These are phyloP conservation scores for Aspergillus udagawae DNA, from an alignment of 2,329 filamentous ascomycete genomes.

Conservation along the genomic window DNA sequence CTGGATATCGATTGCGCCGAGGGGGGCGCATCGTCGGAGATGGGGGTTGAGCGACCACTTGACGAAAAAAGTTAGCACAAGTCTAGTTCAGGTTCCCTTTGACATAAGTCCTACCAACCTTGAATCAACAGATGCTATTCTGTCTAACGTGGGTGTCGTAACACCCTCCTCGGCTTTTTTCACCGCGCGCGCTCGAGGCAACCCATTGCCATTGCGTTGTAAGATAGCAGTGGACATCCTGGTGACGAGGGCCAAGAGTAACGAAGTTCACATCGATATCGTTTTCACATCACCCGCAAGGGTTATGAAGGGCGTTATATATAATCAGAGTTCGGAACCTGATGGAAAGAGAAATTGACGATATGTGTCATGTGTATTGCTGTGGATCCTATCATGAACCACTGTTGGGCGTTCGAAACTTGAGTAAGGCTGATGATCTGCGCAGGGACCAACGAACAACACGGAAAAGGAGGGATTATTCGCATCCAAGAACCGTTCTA, in stretches of 20 bases:
- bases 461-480: neutral
- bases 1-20: constrained; percentile 82
- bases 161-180: constrained; percentile 24
- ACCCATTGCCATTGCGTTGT: constrained; percentile 20
- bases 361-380: constrained; percentile 1
- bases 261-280: constrained; percentile 4
- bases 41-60: constrained; percentile 82
- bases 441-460: neutral
- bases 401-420: neutral
- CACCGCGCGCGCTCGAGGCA: constrained; percentile 31
- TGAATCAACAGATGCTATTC: constrained; percentile 25
- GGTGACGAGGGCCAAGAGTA: constrained; percentile 9
- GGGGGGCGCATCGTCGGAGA: constrained; percentile 87
- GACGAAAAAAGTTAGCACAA: neutral
- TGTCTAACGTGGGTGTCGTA: constrained; percentile 25
- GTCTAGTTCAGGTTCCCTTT: neutral
- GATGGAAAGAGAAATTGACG: neutral
- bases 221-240: constrained; percentile 30
- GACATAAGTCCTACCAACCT: constrained; percentile 25
- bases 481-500: neutral
- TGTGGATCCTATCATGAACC: neutral
- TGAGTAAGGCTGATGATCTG: constrained; percentile 1
- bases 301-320: constrained; percentile 4
- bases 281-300: neutral
- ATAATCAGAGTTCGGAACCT: neutral